Percentiles rank a stretch among this genome's conserved stretches.
Evolutionary conservation across 2,329 filamentous ascomycete species (phyloP).

Genomic region (Scedosporium boydii): DNA sequence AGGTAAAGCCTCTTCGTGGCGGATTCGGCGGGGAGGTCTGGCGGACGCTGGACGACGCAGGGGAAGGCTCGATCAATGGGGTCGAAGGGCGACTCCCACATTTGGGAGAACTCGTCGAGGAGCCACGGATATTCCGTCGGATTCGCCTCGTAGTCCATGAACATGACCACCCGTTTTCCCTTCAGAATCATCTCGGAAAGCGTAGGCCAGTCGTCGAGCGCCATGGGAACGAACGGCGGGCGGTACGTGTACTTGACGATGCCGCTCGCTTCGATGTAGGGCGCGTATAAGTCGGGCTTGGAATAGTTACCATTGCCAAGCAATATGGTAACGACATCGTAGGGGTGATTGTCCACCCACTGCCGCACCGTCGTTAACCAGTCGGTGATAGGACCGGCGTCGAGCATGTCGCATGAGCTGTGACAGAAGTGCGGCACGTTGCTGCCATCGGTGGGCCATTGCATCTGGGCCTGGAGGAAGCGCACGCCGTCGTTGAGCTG

Average conservation of each 20-base stretch:
- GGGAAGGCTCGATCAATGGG: conserved; percentile 57
- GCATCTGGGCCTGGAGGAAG: conserved; percentile 54
- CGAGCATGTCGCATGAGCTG: conserved; percentile 70
- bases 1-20: conserved; percentile 63
- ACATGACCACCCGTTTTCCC: conserved; percentile 65
- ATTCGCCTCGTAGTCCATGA: conserved; percentile 79
- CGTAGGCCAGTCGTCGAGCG: conserved; percentile 71
- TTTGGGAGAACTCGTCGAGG: conserved; percentile 75
- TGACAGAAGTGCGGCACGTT: conserved; percentile 68
- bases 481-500: conserved; percentile 73
- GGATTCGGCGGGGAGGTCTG: conserved; percentile 45
- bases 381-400: conserved; percentile 66
- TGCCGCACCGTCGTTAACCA: conserved; percentile 59
- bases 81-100: conserved; percentile 89
- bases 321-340: conserved; percentile 80
- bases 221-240: conserved; percentile 62
- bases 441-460: conserved; percentile 42
- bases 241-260: conserved; percentile 65
- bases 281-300: conserved; percentile 51
- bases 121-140: conserved; percentile 73
- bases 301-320: conserved; percentile 77
- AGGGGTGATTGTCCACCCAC: conserved; percentile 71
- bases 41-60: conserved; percentile 69
- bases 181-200: conserved; percentile 64
- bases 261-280: conserved; percentile 61